Evolutionary conservation across 78 protist genomes (phyloP).

Genomic region (Dictyostelium brefeldianum): DNA sequence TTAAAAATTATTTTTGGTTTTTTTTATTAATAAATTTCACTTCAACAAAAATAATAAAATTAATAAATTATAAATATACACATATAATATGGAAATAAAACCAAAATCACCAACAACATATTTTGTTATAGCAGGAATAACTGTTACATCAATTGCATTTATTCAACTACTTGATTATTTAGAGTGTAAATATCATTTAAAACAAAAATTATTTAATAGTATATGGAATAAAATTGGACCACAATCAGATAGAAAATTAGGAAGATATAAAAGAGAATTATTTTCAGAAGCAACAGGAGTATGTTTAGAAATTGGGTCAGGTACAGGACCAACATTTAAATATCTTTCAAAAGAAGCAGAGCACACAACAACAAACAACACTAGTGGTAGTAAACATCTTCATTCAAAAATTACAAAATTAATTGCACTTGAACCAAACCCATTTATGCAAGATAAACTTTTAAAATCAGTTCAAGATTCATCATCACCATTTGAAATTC

Average conservation of each 20-base stretch:
- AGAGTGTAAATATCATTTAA: not conserved
- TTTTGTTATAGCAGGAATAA: not conserved
- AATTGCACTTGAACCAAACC: slow-evolving; percentile 48
- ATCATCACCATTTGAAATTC: not conserved
- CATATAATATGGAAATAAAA: not conserved
- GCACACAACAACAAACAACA: not conserved
- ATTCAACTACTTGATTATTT: not conserved
- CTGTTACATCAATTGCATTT: not conserved
- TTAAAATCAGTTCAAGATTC: not conserved
- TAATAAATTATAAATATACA: not conserved
- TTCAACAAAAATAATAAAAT: too few relatives aligned
- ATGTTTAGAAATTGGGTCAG: slow-evolving; percentile 57
- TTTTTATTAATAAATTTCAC: not conserved
- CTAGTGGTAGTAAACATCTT: not conserved
- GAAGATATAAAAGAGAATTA: slow-evolving; percentile 10
- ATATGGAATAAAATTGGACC: slow-evolving; percentile 41
- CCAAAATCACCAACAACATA: not conserved
- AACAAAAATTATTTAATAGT: slow-evolving; percentile 26
- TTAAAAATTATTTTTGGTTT: not conserved
- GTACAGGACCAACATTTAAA: slow-evolving; percentile 48
- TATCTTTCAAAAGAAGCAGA: not conserved
- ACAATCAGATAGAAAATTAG: not conserved
- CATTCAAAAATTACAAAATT: not conserved
- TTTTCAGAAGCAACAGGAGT: slow-evolving; percentile 35
- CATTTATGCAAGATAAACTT: slow-evolving; percentile 43